Percentiles rank a stretch among this genome's conserved stretches.
Evolutionary conservation across 345 rosid species (phyloP).

Genomic region (Excoecaria cochinchinensis): DNA sequence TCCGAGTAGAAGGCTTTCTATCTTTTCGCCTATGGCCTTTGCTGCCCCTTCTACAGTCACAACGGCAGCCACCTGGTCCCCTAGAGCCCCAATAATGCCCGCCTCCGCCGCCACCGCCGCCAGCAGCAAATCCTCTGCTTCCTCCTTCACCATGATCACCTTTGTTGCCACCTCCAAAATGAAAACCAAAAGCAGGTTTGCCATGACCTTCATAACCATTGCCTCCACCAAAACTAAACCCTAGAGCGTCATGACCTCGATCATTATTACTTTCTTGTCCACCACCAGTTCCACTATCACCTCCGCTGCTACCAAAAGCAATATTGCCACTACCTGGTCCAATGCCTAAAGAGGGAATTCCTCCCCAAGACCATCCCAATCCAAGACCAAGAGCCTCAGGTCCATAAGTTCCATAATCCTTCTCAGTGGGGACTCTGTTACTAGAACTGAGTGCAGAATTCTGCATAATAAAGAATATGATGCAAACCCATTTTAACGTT

Average conservation of each 20-base stretch:
- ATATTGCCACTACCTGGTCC: slow-evolving; percentile 2
- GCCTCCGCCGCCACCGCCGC: not conserved
- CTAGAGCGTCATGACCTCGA: not conserved
- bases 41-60: not conserved
- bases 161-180: not conserved
- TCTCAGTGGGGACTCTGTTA: not conserved
- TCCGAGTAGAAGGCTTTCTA: not conserved
- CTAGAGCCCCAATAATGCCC: not conserved
- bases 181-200: not conserved
- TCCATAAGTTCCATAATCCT: slow-evolving; percentile 2
- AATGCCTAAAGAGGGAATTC: not conserved
- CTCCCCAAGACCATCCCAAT: slow-evolving; percentile 6
- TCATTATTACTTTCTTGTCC: not conserved
- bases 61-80: not conserved
- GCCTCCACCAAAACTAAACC: slow-evolving; percentile 1
- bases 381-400: not conserved
- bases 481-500: not conserved
- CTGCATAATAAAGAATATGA: not conserved
- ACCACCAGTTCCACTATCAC: not conserved
- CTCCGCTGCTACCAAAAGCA: slow-evolving; percentile 2
- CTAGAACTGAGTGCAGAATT: not conserved
- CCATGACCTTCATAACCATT: not conserved
- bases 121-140: not conserved
- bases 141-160: too few species aligned
- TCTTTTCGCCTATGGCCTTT: not conserved